Conservation (phyloP, 768 basidiomycete genomes). For the Mycena olivaceomarginata region DNA sequence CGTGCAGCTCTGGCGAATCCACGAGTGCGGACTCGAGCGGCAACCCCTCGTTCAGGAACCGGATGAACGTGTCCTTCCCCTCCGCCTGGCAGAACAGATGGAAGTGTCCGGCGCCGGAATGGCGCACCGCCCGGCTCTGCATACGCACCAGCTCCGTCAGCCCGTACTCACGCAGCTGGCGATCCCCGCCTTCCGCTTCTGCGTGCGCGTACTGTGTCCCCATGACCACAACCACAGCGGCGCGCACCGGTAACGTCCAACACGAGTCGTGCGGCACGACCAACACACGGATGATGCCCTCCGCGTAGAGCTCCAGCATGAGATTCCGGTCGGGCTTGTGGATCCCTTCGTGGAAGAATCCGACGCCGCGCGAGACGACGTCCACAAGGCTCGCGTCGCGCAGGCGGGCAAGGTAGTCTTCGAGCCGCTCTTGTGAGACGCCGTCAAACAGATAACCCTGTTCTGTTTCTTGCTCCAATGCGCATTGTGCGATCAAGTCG, state of each 20-base stretch:
- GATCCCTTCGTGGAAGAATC: slow-evolving; percentile 89
- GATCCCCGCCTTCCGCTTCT: slow-evolving; percentile 68
- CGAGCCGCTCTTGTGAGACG: slow-evolving; percentile 72
- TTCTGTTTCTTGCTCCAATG: slow-evolving; percentile 81
- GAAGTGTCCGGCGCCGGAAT: slow-evolving; percentile 78
- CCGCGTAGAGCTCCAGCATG: slow-evolving; percentile 87
- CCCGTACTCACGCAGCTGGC: slow-evolving; percentile 87
- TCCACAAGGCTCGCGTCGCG: slow-evolving; percentile 80
- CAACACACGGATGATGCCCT: slow-evolving; percentile 87
- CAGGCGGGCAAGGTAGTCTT: slow-evolving; percentile 74
- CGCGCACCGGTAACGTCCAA: slow-evolving; percentile 93
- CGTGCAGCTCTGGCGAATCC: slow-evolving; percentile 67
- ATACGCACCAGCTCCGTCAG: slow-evolving; percentile 91
- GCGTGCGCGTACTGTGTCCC: slow-evolving; percentile 89
- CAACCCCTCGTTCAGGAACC: slow-evolving; percentile 92
- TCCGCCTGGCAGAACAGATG: slow-evolving; percentile 94
- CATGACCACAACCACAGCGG: slow-evolving; percentile 90
- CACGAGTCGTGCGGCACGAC: slow-evolving; percentile 89
- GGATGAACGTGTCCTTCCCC: slow-evolving; percentile 85
- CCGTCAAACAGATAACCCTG: slow-evolving; percentile 79
- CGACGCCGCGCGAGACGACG: slow-evolving; percentile 89
- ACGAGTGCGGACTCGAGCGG: slow-evolving; percentile 90
- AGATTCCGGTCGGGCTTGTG: slow-evolving; percentile 79
- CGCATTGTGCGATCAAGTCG: slow-evolving; percentile 93
- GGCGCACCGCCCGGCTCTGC: slow-evolving; percentile 90